Evolutionary conservation across 2,329 filamentous ascomycete genomes (phyloP).

Genomic region (Botrytis fragariae): DNA sequence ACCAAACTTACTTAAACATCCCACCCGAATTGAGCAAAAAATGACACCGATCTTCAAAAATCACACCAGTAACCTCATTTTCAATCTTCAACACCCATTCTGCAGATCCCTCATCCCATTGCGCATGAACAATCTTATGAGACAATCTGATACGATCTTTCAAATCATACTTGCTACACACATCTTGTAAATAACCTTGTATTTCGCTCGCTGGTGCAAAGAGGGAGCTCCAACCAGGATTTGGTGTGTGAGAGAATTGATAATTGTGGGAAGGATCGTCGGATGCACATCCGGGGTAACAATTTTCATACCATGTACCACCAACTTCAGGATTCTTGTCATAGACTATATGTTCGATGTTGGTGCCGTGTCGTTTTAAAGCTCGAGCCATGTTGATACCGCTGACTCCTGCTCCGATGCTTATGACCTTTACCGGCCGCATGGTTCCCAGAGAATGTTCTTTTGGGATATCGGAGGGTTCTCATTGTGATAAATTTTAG

Average conservation of each 20-base stretch:
- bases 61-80: conserved; percentile 37
- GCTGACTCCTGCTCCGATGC: conserved; percentile 48
- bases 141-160: conserved; percentile 44
- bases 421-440: conserved; percentile 36
- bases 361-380: conserved; percentile 43
- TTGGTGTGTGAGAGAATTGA: conserved; percentile 60
- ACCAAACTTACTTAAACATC: conserved; percentile 49
- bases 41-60: conserved; percentile 47
- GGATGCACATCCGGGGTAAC: conserved; percentile 56
- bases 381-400: conserved; percentile 48
- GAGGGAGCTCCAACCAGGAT: conserved; percentile 58
- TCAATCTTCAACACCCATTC: conserved; percentile 21
- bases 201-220: conserved; percentile 57
- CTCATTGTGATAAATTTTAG: not conserved
- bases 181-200: conserved; percentile 49
- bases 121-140: conserved; percentile 42
- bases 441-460: conserved; percentile 25
- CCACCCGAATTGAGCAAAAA: conserved; percentile 52
- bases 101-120: conserved; percentile 22
- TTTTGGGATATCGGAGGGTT: not conserved
- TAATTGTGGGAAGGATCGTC: conserved; percentile 59
- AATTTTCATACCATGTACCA: conserved; percentile 59
- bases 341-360: conserved; percentile 50
- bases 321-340: conserved; percentile 56
- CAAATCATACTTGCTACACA: conserved; percentile 49